A percentile compares a stretch with the other conserved stretches of the same genome.
phyloP scores from a whole-genome alignment of 805 yeast species.

The Saturnispora saitoi region DNA sequence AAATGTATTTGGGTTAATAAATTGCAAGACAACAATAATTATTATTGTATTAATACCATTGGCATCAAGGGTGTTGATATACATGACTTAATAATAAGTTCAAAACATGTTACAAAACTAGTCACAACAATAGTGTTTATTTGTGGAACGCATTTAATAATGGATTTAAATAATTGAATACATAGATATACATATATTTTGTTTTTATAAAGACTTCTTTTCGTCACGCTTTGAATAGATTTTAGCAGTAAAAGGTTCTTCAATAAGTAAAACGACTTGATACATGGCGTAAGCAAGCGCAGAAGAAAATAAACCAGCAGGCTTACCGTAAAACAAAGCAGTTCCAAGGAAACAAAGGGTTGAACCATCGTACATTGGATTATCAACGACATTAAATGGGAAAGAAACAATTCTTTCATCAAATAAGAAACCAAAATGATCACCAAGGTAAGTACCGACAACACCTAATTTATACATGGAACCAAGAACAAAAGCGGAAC shows the following conservation, averaged over 20 bases:
- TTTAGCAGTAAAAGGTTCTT: conserved; percentile 92
- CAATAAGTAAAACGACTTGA: conserved; percentile 72
- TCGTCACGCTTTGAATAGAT: conserved; percentile 50
- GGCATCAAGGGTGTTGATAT: conserved; percentile 6
- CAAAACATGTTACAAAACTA: conserved; percentile 3
- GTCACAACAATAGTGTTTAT: conserved; percentile 6
- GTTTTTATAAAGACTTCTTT: neutral
- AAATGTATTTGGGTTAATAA: conserved; percentile 7
- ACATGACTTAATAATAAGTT: conserved; percentile 2
- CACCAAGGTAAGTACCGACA: conserved; percentile 95
- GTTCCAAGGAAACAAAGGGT: conserved; percentile 84
- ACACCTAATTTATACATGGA: conserved; percentile 92
- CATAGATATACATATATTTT: too few relatives aligned
- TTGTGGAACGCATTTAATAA: conserved; percentile 4
- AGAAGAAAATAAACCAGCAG: conserved; percentile 75
- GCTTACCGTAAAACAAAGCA: conserved; percentile 80
- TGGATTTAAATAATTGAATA: conserved; percentile 2
- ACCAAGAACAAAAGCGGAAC: conserved; percentile 70
- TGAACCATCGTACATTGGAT: conserved; percentile 97
- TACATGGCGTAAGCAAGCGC: conserved; percentile 75
- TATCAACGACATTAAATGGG: conserved; percentile 85
- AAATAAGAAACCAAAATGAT: conserved; percentile 94
- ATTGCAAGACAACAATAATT: conserved; percentile 4
- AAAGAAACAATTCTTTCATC: conserved; percentile 80
- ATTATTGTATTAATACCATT: conserved; percentile 4